phyloP scores from a whole-genome alignment of 2,329 filamentous ascomycete species.

The Pyrenophora graminea region DNA sequence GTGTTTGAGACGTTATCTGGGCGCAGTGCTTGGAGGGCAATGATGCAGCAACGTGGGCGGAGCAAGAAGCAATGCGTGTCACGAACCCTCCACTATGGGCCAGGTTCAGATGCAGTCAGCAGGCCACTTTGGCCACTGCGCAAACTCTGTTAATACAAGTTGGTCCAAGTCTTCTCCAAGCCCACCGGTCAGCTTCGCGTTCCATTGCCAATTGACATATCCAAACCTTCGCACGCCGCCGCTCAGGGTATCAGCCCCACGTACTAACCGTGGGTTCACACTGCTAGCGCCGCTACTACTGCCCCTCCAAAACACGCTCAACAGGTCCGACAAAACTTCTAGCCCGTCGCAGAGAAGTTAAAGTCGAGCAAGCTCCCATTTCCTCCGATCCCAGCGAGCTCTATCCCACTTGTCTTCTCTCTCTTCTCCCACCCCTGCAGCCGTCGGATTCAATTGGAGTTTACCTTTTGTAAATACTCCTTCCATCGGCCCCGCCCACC shows the following conservation, averaged over 20 bases:
- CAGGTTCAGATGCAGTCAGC: slow-evolving; percentile 15
- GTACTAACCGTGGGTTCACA: slow-evolving; percentile 17
- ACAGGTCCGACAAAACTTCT: slow-evolving; percentile 29
- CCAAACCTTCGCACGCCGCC: slow-evolving; percentile 17
- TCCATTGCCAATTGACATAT: slow-evolving; percentile 20
- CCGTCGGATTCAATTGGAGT: slow-evolving; percentile 18
- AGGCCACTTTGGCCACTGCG: slow-evolving; percentile 12
- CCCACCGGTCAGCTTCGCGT: slow-evolving; percentile 9
- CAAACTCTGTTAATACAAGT: slow-evolving; percentile 6
- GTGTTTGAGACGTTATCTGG: slow-evolving; percentile 33
- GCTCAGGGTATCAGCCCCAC: slow-evolving; percentile 30
- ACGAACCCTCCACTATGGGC: slow-evolving; percentile 11
- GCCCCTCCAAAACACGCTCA: slow-evolving; percentile 31
- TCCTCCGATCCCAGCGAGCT: slow-evolving; percentile 4
- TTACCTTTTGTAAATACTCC: slow-evolving; percentile 8
- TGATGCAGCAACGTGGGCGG: slow-evolving; percentile 31
- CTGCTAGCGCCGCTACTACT: slow-evolving; percentile 23
- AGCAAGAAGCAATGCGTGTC: slow-evolving; percentile 27
- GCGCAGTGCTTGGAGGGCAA: slow-evolving; percentile 26
- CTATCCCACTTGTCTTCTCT: not conserved
- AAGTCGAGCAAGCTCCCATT: slow-evolving; percentile 22
- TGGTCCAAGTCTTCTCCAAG: slow-evolving; percentile 1
- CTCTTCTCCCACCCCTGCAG: slow-evolving; percentile 4
- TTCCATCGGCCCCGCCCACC: slow-evolving; percentile 24
- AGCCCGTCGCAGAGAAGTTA: slow-evolving; percentile 25